Conservation (phyloP, 208 protist genomes). For the Phytomonas sp. region DNA sequence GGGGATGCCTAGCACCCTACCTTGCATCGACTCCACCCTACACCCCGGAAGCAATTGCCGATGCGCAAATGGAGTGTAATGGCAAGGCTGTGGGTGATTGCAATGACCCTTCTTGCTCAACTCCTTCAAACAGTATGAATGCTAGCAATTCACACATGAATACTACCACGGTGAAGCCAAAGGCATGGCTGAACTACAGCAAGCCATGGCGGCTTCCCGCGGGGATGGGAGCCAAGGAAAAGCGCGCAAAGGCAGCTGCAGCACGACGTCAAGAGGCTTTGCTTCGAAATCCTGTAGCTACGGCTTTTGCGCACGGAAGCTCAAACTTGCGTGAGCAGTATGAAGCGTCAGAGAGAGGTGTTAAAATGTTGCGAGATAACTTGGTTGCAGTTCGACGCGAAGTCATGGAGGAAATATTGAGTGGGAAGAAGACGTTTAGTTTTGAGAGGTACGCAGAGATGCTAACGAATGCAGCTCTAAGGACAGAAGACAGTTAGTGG, state of each 20-base stretch:
- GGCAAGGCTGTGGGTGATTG: neutral
- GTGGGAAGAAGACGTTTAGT: slow-evolving; percentile 10
- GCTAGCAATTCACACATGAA: slow-evolving; percentile 3
- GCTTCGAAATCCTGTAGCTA: slow-evolving; percentile 17
- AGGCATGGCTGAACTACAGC: slow-evolving; percentile 58
- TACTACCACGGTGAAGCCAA: slow-evolving; percentile 5
- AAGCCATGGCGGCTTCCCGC: slow-evolving; percentile 47
- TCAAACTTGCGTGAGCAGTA: slow-evolving; percentile 20
- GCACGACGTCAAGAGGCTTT: slow-evolving; percentile 15
- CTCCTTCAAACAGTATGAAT: neutral
- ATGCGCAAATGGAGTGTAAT: neutral
- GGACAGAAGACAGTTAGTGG: neutral
- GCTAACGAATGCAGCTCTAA: neutral
- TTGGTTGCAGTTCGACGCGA: slow-evolving; percentile 15
- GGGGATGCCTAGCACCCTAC: slow-evolving; percentile 10
- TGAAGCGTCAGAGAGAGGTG: slow-evolving; percentile 11
- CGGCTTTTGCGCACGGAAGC: slow-evolving; percentile 17
- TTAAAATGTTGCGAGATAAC: slow-evolving; percentile 12
- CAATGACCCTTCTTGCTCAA: neutral
- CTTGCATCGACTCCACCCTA: slow-evolving; percentile 14
- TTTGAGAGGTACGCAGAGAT: slow-evolving; percentile 12
- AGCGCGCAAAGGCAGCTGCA: slow-evolving; percentile 20
- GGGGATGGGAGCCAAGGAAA: slow-evolving; percentile 25
- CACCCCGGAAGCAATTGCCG: neutral
- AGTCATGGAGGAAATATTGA: slow-evolving; percentile 11